Conservation (phyloP, 768 basidiomycete genomes). For the Hygrophoropsis aurantiaca region DNA sequence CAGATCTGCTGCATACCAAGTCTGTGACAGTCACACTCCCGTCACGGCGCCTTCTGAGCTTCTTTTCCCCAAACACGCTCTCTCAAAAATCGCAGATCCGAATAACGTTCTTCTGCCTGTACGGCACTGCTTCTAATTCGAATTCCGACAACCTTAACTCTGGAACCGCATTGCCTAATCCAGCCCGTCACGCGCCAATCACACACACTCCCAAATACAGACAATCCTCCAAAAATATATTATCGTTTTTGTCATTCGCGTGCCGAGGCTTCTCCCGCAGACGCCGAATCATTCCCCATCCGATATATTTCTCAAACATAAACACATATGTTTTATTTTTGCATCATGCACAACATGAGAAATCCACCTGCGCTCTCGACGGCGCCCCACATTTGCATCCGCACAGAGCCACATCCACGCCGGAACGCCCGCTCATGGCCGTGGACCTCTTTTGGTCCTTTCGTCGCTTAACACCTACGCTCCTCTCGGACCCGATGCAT, state of each 20-base stretch:
- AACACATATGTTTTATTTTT: too few relatives aligned
- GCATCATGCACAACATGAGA: too few relatives aligned
- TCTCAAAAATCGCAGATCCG: constrained; percentile 31
- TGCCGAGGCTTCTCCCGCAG: too few relatives aligned
- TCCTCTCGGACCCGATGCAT: constrained; percentile 23
- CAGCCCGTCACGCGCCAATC: constrained; percentile 7
- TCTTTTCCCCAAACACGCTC: constrained; percentile 8
- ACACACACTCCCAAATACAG: constrained; percentile 1
- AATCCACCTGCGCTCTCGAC: too few relatives aligned
- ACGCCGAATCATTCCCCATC: too few relatives aligned
- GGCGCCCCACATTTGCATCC: too few relatives aligned
- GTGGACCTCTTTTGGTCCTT: constrained; percentile 5
- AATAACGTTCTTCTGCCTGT: constrained; percentile 17
- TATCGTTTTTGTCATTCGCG: too few relatives aligned
- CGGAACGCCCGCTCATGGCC: background rate
- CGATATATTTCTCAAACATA: too few relatives aligned
- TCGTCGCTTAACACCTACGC: constrained; percentile 2
- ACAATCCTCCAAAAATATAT: too few relatives aligned
- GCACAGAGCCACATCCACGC: too few relatives aligned
- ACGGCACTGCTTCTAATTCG: constrained; percentile 31
- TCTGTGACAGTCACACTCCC: constrained; percentile 17
- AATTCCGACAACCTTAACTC: constrained; percentile 12
- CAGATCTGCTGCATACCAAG: constrained; percentile 12
- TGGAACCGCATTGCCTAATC: constrained; percentile 13
- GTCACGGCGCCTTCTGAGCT: constrained; percentile 8